Evolutionary conservation across 164 flowering plant species (phyloP).

Genomic region (Echeveria elegans): DNA sequence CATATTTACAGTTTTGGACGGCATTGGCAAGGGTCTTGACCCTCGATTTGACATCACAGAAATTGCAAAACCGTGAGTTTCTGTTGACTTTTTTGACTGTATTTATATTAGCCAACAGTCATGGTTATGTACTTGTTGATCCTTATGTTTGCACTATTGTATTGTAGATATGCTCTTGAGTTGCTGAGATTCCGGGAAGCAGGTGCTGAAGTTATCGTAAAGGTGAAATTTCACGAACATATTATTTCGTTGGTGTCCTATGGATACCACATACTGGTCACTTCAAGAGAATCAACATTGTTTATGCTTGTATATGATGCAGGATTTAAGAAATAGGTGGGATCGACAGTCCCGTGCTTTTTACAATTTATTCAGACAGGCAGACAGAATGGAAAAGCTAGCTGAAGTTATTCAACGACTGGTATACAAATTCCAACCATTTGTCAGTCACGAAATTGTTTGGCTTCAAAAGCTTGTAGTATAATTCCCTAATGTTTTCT

Average conservation of each 20-base stretch:
- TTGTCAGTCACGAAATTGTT: neutral
- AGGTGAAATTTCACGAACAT: constrained; percentile 37
- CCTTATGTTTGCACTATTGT: neutral
- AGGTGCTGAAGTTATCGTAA: constrained; percentile 78
- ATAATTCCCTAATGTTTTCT: neutral
- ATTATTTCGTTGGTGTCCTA: neutral
- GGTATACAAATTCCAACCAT: constrained; percentile 29
- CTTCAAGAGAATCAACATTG: neutral
- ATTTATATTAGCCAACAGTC: neutral
- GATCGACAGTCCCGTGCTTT: constrained; percentile 83
- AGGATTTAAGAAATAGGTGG: constrained; percentile 89
- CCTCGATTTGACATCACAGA: constrained; percentile 97
- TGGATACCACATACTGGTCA: neutral
- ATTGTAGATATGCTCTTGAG: constrained; percentile 80
- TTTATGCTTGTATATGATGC: constrained; percentile 19
- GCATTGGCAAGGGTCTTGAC: constrained; percentile 98
- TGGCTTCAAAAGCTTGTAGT: neutral
- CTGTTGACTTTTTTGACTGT: neutral
- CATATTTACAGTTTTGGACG: constrained; percentile 70
- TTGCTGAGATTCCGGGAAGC: constrained; percentile 86
- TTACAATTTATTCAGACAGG: constrained; percentile 92
- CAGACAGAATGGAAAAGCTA: constrained; percentile 87
- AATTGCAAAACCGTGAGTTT: constrained; percentile 95
- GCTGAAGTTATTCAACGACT: constrained; percentile 73
- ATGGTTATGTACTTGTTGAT: constrained; percentile 6